These are phyloP conservation scores for Phytophthora pluvialis DNA, from an alignment of 352 stramenopile species.

Conservation along the genomic window DNA sequence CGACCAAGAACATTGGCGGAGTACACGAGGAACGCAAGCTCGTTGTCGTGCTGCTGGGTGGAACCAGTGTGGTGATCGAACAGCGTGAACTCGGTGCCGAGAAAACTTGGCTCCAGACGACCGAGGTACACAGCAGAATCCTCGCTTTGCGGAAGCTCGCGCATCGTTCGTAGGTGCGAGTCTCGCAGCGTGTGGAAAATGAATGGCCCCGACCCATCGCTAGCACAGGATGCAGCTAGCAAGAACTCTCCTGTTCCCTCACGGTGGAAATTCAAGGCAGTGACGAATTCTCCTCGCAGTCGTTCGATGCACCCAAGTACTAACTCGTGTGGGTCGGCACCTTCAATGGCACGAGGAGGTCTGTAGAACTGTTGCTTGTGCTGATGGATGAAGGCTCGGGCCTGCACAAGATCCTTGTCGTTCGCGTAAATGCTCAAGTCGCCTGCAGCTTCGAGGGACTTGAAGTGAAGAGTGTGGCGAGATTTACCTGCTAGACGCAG, in stretches of 20 bases:
- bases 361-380: constrained; percentile 82
- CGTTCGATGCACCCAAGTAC: constrained; percentile 78
- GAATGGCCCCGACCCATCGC: constrained; percentile 72
- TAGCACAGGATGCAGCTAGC: constrained; percentile 70
- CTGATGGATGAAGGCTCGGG: constrained; percentile 78
- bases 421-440: constrained; percentile 73
- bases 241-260: constrained; percentile 86
- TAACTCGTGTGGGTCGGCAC: constrained; percentile 35
- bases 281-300: constrained; percentile 76
- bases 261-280: constrained; percentile 83
- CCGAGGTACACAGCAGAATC: constrained; percentile 85
- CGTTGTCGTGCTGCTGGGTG: constrained; percentile 57
- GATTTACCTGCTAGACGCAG: constrained; percentile 51
- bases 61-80: constrained; percentile 65
- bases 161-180: constrained; percentile 70
- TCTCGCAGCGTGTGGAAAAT: constrained; percentile 88
- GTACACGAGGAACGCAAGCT: constrained; percentile 84
- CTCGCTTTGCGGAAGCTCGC: constrained; percentile 75
- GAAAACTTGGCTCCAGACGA: constrained; percentile 77
- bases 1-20: constrained; percentile 80
- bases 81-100: constrained; percentile 87
- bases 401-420: constrained; percentile 66
- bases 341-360: constrained; percentile 24
- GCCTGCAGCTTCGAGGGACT: constrained; percentile 65
- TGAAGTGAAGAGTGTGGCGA: constrained; percentile 75